A percentile compares a stretch with the other conserved stretches of the same genome.
Conservation (phyloP, 83 land plant genomes). For the Larix sibirica region DNA sequence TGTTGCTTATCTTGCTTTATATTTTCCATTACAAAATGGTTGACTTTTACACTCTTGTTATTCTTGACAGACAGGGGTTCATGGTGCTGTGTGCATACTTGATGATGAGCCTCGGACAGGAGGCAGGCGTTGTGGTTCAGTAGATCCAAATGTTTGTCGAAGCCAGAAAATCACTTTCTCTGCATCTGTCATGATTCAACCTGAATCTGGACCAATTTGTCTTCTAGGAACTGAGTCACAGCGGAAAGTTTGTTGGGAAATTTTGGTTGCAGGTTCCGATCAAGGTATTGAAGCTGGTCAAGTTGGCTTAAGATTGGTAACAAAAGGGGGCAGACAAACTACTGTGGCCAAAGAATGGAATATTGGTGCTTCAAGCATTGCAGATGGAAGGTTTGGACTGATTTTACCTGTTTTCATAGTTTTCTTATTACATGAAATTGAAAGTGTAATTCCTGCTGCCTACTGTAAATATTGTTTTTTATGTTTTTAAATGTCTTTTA, state of each 20-base stretch:
- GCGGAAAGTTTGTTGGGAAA: conserved; percentile 82
- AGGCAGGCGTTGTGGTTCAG: conserved; percentile 81
- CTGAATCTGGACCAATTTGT: conserved; percentile 98
- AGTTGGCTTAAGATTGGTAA: conserved; percentile 86
- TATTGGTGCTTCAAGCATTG: conserved; percentile 85
- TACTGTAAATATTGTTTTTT: background rate
- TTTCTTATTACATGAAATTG: background rate
- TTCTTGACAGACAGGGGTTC: conserved; percentile 79
- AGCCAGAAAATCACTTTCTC: conserved; percentile 83
- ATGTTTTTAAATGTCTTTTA: background rate
- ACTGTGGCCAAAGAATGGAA: conserved; percentile 84
- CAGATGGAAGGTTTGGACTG: conserved; percentile 92
- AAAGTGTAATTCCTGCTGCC: background rate
- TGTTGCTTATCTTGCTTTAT: background rate
- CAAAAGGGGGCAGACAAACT: conserved; percentile 93
- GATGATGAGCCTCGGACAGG: conserved; percentile 91
- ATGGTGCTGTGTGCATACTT: conserved; percentile 91
- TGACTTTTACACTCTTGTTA: background rate
- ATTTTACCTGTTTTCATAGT: background rate
- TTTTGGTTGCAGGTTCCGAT: conserved; percentile 93
- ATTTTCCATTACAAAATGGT: background rate
- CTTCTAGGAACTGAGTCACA: conserved; percentile 88
- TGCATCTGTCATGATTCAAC: conserved; percentile 86
- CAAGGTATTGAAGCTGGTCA: conserved; percentile 99
- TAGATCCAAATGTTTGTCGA: conserved; percentile 81